Base-by-base conservation (phyloP, 352 stramenopile genomes). In the Aphanomyces cochlioides region DNA sequence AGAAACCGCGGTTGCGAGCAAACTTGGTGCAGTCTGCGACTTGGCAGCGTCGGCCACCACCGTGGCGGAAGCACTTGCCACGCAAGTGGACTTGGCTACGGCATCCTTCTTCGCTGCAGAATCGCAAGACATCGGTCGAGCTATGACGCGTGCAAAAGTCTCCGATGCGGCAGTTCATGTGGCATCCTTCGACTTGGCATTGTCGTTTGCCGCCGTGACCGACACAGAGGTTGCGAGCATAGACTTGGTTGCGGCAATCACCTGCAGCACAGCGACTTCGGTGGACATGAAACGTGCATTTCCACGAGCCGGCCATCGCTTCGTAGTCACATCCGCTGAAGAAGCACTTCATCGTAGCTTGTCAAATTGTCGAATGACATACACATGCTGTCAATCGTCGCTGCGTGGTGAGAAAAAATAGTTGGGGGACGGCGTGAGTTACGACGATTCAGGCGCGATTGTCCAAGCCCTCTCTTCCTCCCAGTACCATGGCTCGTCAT, bases 171-270 rank as follows among this genome's bases (percentile, higher is more conserved):
- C 39, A 21, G 21, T 68, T 68, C 3, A 38, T 19, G 8, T 12
- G 15, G 47, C 60, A 68, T 15, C 28, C 47, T 67, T 13, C 43
- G 7, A 61, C 21, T 3, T 57, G 63, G 50, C 63, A 69, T n/a
- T 69, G 63, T 5, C 41, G 48, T 40, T 69, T 69, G 4, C 63
- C 63, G 15, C 63, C 45, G 38, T 69, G 63, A 17, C 43, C 5
- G 38, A 69, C 63, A 40, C 63, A 69, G n/a, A 69, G 38, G 7
- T 43, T 43, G n/a, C 60, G 43, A 7, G 63, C 63, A 19, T 69
- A 69, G 12, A 69, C 63, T 61, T 69, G 63, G 50, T 56, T 69
- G 47, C 21, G 38, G 37, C 63, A 69, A 28, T 28, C 17, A 10
- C 59, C 63, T n/a, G 59, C 48, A 15, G 63, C 63, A 28, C 63